Conservation (phyloP, 768 basidiomycete genomes). For the Boletellus ananiceps region DNA sequence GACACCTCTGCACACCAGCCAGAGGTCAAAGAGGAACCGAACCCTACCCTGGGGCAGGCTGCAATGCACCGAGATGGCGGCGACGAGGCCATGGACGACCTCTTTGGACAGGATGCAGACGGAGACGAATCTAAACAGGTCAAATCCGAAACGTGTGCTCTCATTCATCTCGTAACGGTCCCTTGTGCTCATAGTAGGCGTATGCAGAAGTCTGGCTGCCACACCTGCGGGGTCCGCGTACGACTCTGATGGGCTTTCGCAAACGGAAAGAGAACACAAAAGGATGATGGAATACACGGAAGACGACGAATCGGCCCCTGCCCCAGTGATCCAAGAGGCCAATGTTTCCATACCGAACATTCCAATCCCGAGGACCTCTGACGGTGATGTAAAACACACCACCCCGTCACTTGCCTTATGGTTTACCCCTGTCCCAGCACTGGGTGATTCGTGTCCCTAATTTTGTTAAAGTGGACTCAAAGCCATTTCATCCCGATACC, state of each 20-base stretch:
- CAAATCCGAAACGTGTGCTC: constrained; percentile 46
- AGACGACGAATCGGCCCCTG: constrained; percentile 60
- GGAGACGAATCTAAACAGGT: constrained; percentile 34
- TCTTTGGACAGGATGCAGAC: constrained; percentile 72
- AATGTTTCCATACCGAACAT: constrained; percentile 83
- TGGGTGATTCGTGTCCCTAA: constrained; percentile 96
- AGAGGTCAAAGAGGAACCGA: constrained; percentile 17
- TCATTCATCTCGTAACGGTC: constrained; percentile 7
- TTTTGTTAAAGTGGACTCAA: constrained; percentile 84
- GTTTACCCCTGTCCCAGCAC: constrained; percentile 37
- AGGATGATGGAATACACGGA: constrained; percentile 79
- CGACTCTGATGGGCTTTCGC: constrained; percentile 66
- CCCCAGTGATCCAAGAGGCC: constrained; percentile 58
- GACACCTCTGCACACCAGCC: constrained; percentile 13
- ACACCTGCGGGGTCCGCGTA: constrained; percentile 41
- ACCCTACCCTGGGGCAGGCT: constrained; percentile 17
- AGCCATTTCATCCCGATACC: constrained; percentile 84
- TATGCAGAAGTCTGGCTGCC: constrained; percentile 34
- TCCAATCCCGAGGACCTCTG: constrained; percentile 72
- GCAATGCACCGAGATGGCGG: constrained; percentile 7
- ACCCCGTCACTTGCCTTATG: background rate
- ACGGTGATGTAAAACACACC: constrained; percentile 62
- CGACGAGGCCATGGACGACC: constrained; percentile 68
- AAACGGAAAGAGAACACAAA: constrained; percentile 51
- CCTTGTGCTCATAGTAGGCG: constrained; percentile 15